phyloP scores from a whole-genome alignment of 2,329 filamentous ascomycete species.

The Apiospora sp. region DNA sequence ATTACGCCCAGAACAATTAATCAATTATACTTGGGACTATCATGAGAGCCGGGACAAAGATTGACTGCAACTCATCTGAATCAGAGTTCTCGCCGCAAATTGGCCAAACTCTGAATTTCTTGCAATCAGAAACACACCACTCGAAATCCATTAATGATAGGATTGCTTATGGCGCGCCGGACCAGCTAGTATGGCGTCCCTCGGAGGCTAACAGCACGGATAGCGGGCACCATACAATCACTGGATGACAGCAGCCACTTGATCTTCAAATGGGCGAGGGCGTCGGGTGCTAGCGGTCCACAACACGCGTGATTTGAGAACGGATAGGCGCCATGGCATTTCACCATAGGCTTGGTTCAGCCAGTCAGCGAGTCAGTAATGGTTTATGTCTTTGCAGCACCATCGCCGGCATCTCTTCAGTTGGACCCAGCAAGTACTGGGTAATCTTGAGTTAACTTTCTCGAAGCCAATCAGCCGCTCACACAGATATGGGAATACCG shows the following conservation, averaged over 20 bases:
- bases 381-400: not conserved
- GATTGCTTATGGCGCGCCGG: not conserved
- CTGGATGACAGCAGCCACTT: not conserved
- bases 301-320: not conserved
- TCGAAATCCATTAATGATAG: no score
- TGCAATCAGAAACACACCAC: not conserved
- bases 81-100: not conserved
- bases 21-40: slow-evolving; percentile 2
- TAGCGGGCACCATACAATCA: not conserved
- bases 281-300: not conserved
- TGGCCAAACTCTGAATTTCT: not conserved
- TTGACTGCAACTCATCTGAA: not conserved
- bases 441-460: not conserved
- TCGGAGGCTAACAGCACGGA: not conserved
- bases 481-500: not conserved
- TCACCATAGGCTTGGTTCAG: not conserved
- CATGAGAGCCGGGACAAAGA: not conserved
- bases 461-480: not conserved
- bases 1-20: slow-evolving; percentile 7
- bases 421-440: not conserved
- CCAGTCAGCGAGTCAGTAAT: not conserved
- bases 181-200: not conserved
- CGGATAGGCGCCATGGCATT: not conserved
- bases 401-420: not conserved
- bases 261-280: not conserved